These are phyloP conservation scores for Cytospora paraplurivora DNA, from an alignment of 2,329 filamentous ascomycete genomes.

Conservation along the genomic window DNA sequence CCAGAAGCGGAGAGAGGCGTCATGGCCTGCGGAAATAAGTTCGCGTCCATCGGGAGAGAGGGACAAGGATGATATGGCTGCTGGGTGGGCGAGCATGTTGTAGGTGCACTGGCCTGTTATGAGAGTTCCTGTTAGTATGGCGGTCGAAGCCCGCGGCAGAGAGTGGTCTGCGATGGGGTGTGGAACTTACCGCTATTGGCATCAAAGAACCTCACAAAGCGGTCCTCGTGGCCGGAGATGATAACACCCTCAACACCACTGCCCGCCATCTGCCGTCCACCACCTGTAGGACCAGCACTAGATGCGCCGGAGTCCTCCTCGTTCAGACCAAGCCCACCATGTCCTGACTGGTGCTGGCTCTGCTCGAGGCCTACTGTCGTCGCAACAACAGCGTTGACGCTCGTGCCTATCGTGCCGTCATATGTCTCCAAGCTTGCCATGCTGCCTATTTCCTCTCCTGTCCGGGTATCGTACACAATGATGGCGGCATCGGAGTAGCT, in stretches of 20 bases:
- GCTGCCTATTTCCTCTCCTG: conserved; percentile 84
- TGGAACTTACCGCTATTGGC: conserved; percentile 87
- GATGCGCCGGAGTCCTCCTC: conserved; percentile 69
- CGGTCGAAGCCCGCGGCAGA: background rate
- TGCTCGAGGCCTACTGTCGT: conserved; percentile 83
- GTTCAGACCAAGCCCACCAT: conserved; percentile 54
- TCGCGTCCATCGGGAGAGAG: conserved; percentile 92
- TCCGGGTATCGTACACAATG: conserved; percentile 87
- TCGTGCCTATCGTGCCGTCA: conserved; percentile 75
- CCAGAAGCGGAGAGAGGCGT: conserved; percentile 96
- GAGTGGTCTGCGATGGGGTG: background rate
- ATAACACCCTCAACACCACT: conserved; percentile 89
- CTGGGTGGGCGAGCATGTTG: conserved; percentile 95
- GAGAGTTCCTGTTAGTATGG: conserved; percentile 28
- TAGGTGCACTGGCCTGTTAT: conserved; percentile 95
- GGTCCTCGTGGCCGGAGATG: conserved; percentile 95
- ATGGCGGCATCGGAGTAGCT: conserved; percentile 89
- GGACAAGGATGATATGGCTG: conserved; percentile 87
- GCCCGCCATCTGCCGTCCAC: conserved; percentile 63
- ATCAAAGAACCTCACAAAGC: conserved; percentile 95
- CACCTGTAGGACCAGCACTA: conserved; percentile 78
- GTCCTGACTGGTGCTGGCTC: conserved; percentile 46
- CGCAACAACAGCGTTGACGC: conserved; percentile 89
- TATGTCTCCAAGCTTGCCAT: conserved; percentile 97
- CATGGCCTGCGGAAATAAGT: conserved; percentile 93